Evolutionary conservation across 1,284 basidiomycete genomes (phyloP).

Genomic region (Cryptococcus floricola): DNA sequence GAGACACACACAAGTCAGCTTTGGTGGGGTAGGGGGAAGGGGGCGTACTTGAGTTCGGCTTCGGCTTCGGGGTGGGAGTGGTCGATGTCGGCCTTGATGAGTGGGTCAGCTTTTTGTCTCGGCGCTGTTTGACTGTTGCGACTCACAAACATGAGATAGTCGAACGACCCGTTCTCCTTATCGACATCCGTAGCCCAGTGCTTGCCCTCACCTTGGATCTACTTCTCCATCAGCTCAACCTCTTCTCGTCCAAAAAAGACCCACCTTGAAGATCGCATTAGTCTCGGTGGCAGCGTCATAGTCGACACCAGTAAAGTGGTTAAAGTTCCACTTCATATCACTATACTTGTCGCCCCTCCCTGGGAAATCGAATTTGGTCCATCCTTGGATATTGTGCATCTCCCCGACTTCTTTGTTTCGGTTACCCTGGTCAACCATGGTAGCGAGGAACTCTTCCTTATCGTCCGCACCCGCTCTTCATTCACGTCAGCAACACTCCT

Average conservation of each 20-base stretch:
- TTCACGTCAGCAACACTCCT: neutral
- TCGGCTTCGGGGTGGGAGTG: conserved; percentile 74
- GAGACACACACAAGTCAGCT: neutral
- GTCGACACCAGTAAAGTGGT: conserved; percentile 67
- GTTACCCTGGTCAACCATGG: conserved; percentile 63
- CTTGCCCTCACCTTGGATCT: conserved; percentile 57
- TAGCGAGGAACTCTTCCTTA: conserved; percentile 68
- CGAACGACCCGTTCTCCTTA: conserved; percentile 50
- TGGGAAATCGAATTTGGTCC: conserved; percentile 75
- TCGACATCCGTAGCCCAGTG: conserved; percentile 54
- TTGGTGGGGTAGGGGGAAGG: no score
- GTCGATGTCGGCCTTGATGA: conserved; percentile 54
- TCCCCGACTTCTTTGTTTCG: conserved; percentile 56
- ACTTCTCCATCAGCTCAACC: conserved; percentile 5
- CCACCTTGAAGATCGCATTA: conserved; percentile 57
- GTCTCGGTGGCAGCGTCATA: conserved; percentile 70
- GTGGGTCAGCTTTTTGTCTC: neutral
- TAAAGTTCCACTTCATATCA: conserved; percentile 54
- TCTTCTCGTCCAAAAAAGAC: neutral
- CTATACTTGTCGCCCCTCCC: conserved; percentile 66
- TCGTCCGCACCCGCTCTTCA: conserved; percentile 68
- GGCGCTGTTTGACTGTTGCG: neutral
- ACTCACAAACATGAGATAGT: conserved; percentile 49
- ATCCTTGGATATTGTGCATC: conserved; percentile 72
- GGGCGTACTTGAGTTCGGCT: conserved; percentile 37